Evolutionary conservation across 208 protist species (phyloP).

Genomic region (Novymonas esmeraldas): DNA sequence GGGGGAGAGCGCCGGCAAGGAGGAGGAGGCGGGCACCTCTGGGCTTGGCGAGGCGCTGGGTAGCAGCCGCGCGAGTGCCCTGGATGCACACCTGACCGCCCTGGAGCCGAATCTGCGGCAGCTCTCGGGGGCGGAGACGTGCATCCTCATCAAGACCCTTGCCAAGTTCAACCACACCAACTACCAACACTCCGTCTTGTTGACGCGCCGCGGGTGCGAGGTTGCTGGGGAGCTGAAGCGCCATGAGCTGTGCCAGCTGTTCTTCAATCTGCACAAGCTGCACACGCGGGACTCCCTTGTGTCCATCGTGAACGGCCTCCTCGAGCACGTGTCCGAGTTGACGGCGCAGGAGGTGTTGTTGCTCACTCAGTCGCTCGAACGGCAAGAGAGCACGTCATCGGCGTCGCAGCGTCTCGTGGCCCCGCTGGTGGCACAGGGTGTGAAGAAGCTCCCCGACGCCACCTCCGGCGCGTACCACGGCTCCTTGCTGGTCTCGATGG

Average conservation of each 20-base stretch:
- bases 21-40: neutral
- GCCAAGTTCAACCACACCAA: constrained; percentile 72
- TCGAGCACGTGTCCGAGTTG: constrained; percentile 42
- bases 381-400: constrained; percentile 68
- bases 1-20: neutral
- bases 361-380: constrained; percentile 60
- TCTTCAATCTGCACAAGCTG: constrained; percentile 79
- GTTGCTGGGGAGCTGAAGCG: constrained; percentile 48
- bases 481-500: constrained; percentile 58
- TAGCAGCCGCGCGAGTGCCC: constrained; percentile 21
- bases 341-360: constrained; percentile 51
- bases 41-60: constrained; percentile 22
- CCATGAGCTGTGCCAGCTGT: constrained; percentile 61
- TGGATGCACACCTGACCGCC: constrained; percentile 52
- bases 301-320: constrained; percentile 72
- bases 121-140: constrained; percentile 51
- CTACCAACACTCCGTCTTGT: constrained; percentile 61
- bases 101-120: constrained; percentile 57
- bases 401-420: constrained; percentile 53
- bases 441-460: constrained; percentile 36
- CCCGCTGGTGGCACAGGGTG: constrained; percentile 44
- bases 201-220: constrained; percentile 80
- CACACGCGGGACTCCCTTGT: constrained; percentile 77
- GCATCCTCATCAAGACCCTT: constrained; percentile 52
- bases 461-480: constrained; percentile 55